A percentile compares a stretch with the other conserved stretches of the same genome.
phyloP scores from a whole-genome alignment of 2,329 filamentous ascomycete genomes.

The Sporothrix mexicana region DNA sequence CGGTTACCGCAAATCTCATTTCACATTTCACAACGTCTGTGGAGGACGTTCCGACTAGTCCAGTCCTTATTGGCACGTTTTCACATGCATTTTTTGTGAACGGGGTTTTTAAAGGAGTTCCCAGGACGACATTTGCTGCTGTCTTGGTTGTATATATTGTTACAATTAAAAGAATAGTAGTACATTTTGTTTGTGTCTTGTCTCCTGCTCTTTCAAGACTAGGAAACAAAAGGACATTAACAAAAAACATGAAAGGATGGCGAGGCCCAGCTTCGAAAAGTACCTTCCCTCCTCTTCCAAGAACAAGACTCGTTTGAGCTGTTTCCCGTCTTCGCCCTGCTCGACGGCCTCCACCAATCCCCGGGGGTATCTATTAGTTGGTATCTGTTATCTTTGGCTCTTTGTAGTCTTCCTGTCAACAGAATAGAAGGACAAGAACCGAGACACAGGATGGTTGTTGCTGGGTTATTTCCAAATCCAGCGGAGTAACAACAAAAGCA shows the following conservation, averaged over 20 bases:
- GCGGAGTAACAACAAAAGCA: neutral
- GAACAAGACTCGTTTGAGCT: too few species aligned
- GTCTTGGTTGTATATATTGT: conserved; percentile 16
- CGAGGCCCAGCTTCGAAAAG: conserved; percentile 11
- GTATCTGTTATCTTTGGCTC: neutral
- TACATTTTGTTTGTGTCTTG: neutral
- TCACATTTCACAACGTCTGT: neutral
- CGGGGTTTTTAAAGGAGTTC: neutral
- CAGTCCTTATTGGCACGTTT: neutral
- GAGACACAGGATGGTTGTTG: neutral
- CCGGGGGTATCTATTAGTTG: conserved; percentile 25
- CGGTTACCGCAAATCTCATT: neutral
- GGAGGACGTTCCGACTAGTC: too few species aligned
- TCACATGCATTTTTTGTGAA: neutral
- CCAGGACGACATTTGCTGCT: neutral
- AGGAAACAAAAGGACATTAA: neutral
- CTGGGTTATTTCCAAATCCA: neutral
- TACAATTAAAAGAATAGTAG: conserved; percentile 18
- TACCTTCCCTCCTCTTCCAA: neutral
- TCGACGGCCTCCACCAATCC: conserved; percentile 7
- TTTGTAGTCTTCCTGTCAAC: neutral
- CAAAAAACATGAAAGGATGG: conserved; percentile 3
- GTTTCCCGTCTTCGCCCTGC: neutral
- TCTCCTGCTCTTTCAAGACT: neutral
- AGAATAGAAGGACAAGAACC: conserved; percentile 3